These are phyloP conservation scores for Blastobotrys illinoisensis DNA, from an alignment of 1,139 yeast species.

Conservation along the genomic window DNA sequence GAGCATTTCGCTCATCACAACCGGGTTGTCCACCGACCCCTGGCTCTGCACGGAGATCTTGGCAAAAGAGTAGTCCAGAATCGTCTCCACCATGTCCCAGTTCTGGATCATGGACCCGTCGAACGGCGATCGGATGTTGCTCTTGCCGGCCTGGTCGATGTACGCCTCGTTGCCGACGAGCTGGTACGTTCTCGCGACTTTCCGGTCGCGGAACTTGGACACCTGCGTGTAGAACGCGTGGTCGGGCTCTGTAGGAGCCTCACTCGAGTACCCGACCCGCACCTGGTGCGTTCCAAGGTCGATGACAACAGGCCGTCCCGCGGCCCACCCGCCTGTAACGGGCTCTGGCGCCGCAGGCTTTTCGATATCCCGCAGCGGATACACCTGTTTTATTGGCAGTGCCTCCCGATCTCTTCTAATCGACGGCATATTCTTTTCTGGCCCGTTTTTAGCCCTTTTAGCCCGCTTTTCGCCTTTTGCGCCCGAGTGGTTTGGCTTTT, in stretches of 20 bases:
- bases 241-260: constrained; percentile 42
- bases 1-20: constrained; percentile 74
- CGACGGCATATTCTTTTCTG: constrained; percentile 9
- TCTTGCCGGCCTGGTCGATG: constrained; percentile 61
- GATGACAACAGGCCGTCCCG: constrained; percentile 64
- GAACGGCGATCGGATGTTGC: constrained; percentile 71
- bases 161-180: constrained; percentile 79
- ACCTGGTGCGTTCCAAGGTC: constrained; percentile 62
- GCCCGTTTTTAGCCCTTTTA: neutral
- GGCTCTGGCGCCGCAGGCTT: constrained; percentile 40
- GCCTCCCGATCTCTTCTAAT: constrained; percentile 8
- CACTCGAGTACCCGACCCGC: constrained; percentile 64
- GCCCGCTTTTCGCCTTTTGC: no score
- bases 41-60: constrained; percentile 56
- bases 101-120: constrained; percentile 84
- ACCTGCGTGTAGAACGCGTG: constrained; percentile 64
- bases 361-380: constrained; percentile 45
- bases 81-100: constrained; percentile 85
- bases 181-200: constrained; percentile 55
- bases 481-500: no score
- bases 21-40: constrained; percentile 65
- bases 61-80: constrained; percentile 77
- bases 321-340: constrained; percentile 45
- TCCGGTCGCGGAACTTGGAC: constrained; percentile 75
- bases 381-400: constrained; percentile 40